Conservation (phyloP, 164 flowering plant genomes). For the Protea cynaroides region DNA sequence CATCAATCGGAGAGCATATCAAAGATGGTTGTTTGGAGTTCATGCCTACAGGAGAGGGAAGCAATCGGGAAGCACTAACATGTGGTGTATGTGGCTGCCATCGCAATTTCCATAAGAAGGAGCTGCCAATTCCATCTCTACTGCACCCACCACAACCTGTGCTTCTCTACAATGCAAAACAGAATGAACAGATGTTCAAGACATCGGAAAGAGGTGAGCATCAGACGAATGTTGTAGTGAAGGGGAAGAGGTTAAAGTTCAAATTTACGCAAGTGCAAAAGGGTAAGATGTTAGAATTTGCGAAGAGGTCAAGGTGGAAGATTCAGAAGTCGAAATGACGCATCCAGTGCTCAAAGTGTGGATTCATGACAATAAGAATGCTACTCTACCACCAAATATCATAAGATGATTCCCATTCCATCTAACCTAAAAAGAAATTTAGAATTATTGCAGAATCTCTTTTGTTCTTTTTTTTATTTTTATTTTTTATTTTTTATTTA, state of each 20-base stretch:
- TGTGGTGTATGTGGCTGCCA: conserved; percentile 57
- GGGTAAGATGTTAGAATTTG: conserved; percentile 6
- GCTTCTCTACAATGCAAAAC: neutral
- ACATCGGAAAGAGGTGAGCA: too few relatives aligned
- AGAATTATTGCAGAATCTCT: too few relatives aligned
- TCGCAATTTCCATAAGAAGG: conserved; percentile 54
- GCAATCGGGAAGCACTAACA: neutral
- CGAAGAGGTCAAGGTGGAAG: conserved; percentile 2
- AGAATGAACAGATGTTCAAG: too few relatives aligned
- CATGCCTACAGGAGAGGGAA: conserved; percentile 27
- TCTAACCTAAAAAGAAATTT: too few relatives aligned
- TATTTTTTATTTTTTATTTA: too few relatives aligned
- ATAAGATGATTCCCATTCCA: too few relatives aligned
- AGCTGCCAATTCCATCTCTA: conserved; percentile 10
- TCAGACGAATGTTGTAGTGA: neutral
- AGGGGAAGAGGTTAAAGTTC: neutral
- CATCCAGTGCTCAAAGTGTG: conserved; percentile 1
- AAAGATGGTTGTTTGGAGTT: conserved; percentile 55
- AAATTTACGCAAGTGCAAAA: conserved; percentile 3
- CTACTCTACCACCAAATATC: too few relatives aligned
- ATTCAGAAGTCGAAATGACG: neutral
- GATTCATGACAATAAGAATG: too few relatives aligned
- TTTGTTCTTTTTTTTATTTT: too few relatives aligned
- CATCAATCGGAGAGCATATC: conserved; percentile 45
- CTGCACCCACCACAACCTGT: neutral